Conservation (phyloP, 495 filamentous ascomycete species). For the Apodospora peruviana region DNA sequence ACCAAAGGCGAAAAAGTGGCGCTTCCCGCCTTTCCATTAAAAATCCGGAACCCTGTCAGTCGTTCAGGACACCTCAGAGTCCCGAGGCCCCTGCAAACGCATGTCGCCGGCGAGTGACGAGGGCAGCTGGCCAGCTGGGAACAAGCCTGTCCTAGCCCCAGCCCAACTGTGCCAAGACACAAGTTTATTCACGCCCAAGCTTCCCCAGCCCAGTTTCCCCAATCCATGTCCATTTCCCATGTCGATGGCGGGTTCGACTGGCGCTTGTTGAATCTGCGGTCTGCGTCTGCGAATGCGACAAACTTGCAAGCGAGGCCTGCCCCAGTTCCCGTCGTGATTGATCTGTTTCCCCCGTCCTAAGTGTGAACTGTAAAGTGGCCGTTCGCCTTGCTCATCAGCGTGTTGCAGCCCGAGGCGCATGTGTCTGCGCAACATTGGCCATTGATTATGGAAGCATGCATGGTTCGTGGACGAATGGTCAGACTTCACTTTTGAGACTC, state of each 20-base stretch:
- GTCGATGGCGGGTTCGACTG: not conserved
- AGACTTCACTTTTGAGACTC: conserved; percentile 2
- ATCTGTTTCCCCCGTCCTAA: not conserved
- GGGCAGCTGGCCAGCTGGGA: not conserved
- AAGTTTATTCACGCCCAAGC: conserved; percentile 2
- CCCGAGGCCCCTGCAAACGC: no score
- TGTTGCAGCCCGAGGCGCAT: conserved; percentile 33
- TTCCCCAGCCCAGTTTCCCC: not conserved
- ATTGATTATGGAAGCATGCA: conserved; percentile 28
- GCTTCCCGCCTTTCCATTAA: not conserved
- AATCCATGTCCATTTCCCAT: not conserved
- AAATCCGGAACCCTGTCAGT: no score
- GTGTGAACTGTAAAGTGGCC: no score
- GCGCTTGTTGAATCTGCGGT: not conserved
- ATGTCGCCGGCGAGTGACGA: no score
- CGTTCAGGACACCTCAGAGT: no score
- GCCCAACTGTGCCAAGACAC: not conserved
- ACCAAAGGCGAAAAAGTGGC: not conserved
- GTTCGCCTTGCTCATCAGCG: not conserved
- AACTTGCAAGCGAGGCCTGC: not conserved
- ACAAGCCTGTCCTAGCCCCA: not conserved
- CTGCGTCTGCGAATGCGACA: not conserved
- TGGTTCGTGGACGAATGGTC: conserved; percentile 19
- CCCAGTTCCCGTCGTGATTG: not conserved
- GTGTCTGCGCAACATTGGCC: conserved; percentile 44